Percentiles rank a stretch among this genome's conserved stretches.
Conservation (phyloP, 179 eudicot species). For the Nepenthes alata region DNA sequence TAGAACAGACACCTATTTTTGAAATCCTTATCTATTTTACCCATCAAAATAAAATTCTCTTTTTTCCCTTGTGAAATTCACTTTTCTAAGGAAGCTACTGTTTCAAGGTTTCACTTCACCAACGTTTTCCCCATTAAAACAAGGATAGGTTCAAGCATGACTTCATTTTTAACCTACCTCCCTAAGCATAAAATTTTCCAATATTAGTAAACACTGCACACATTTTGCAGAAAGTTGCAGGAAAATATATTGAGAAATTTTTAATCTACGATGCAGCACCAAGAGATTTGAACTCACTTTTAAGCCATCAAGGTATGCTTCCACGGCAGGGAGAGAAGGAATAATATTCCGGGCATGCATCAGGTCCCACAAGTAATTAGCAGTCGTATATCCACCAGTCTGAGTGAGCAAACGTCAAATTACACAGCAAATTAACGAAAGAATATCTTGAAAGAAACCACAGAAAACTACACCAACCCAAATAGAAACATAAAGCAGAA, state of each 20-base stretch:
- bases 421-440: not conserved
- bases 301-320: constrained; percentile 66
- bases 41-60: too few relatives aligned
- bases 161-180: not conserved
- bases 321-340: constrained; percentile 54
- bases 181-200: not conserved
- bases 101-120: not conserved
- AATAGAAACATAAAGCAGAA: not conserved
- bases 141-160: too few relatives aligned
- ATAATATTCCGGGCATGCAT: constrained; percentile 48
- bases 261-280: not conserved
- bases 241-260: not conserved
- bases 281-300: constrained; percentile 42
- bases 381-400: constrained; percentile 66
- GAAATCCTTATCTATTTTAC: too few relatives aligned
- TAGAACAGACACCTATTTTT: too few relatives aligned
- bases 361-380: constrained; percentile 82
- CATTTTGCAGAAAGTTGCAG: not conserved
- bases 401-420: constrained; percentile 4
- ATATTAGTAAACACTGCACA: too few relatives aligned
- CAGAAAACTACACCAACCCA: not conserved
- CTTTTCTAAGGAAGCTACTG: not conserved
- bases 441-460: not conserved
- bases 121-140: too few relatives aligned
- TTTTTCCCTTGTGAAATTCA: not conserved